These are phyloP conservation scores for Straminergon stramineum DNA, from an alignment of 225 moss, liverwort and hornwort genomes.

Conservation along the genomic window DNA sequence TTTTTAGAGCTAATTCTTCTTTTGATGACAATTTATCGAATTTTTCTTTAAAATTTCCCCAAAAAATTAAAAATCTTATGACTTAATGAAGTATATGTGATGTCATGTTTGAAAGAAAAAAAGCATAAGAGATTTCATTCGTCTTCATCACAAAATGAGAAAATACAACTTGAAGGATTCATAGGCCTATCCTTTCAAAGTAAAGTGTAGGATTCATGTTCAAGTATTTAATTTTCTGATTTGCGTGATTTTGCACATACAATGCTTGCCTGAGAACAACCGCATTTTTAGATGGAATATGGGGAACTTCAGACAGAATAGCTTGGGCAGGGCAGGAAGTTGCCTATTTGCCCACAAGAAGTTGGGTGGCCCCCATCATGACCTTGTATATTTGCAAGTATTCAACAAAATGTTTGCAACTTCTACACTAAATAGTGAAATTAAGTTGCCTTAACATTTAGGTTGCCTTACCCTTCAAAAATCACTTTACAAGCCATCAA, in stretches of 20 bases:
- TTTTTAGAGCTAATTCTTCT: not conserved
- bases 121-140: not conserved
- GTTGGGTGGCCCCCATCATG: fast-evolving
- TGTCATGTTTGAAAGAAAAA: not conserved
- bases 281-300: fast-evolving
- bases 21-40: fast-evolving
- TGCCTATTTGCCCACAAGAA: fast-evolving
- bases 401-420: fast-evolving
- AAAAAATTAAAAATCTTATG: fast-evolving
- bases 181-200: not conserved
- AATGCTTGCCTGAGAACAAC: not conserved
- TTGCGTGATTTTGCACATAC: not conserved
- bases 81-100: fast-evolving
- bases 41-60: not conserved
- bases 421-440: not conserved
- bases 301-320: fast-evolving
- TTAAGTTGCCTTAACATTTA: too few species aligned
- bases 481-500: too few species aligned
- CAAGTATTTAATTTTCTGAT: not conserved
- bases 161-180: not conserved
- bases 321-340: fast-evolving
- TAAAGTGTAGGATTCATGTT: too few species aligned
- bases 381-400: not conserved
- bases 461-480: too few species aligned
- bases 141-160: not conserved